Conservation (phyloP, 2,329 filamentous ascomycete genomes). For the Colletotrichum sp. region DNA sequence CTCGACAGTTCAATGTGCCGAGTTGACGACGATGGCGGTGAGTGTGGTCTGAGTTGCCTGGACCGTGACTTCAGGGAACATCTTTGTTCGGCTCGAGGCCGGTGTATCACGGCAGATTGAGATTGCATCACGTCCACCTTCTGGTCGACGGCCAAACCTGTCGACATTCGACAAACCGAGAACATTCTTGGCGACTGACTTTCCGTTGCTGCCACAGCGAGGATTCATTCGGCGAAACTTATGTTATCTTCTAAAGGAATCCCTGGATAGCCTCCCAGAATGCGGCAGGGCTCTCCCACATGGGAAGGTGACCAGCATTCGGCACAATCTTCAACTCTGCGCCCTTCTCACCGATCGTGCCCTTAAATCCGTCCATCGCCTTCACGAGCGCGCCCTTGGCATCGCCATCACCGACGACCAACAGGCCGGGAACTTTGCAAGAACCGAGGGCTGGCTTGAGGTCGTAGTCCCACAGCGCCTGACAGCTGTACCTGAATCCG, state of each 20-base stretch:
- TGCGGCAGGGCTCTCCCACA: slow-evolving; percentile 75
- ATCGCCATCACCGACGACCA: slow-evolving; percentile 77
- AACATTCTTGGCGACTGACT: background rate
- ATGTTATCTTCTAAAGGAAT: slow-evolving; percentile 52
- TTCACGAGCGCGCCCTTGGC: slow-evolving; percentile 73
- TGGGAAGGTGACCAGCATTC: slow-evolving; percentile 79
- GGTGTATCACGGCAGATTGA: background rate
- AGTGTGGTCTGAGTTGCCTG: background rate
- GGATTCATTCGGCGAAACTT: background rate
- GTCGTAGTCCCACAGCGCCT: slow-evolving; percentile 76
- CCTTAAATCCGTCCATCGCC: slow-evolving; percentile 79
- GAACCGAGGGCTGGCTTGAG: slow-evolving; percentile 60
- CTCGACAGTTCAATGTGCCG: background rate
- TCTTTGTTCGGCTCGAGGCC: background rate
- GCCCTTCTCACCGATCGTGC: slow-evolving; percentile 56
- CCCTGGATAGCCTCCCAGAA: slow-evolving; percentile 69
- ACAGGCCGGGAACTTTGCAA: slow-evolving; percentile 64
- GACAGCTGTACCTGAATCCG: slow-evolving; percentile 71
- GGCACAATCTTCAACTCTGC: slow-evolving; percentile 70
- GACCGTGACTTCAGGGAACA: background rate
- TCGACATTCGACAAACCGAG: background rate
- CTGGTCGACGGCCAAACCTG: background rate
- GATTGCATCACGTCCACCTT: background rate
- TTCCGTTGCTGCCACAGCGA: background rate
- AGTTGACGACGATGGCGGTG: background rate